phyloP scores from a whole-genome alignment of 139 green algal genomes.

The Picochlorum sp. region DNA sequence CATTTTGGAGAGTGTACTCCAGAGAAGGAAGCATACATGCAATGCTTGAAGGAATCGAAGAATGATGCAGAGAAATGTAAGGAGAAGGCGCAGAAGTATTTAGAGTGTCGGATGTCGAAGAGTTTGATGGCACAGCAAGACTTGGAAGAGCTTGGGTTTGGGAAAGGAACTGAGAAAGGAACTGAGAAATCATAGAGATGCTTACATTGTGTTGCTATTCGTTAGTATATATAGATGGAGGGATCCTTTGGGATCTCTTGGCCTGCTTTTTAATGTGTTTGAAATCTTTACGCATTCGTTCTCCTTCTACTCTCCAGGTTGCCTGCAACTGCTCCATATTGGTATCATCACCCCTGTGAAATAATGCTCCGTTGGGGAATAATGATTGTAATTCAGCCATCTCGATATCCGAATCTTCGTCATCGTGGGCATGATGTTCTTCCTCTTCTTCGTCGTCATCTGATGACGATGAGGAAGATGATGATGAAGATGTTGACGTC shows the following conservation, averaged over 20 bases:
- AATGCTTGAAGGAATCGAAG: constrained; percentile 61
- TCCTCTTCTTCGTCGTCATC: neutral
- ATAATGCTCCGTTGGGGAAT: constrained; percentile 15
- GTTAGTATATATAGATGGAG: too few relatives aligned
- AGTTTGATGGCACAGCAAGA: constrained; percentile 73
- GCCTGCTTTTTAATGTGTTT: constrained; percentile 22
- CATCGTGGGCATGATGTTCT: neutral
- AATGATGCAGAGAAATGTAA: constrained; percentile 52
- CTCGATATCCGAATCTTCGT: neutral
- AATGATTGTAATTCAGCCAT: neutral
- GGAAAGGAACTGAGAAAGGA: neutral
- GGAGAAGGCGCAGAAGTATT: constrained; percentile 65
- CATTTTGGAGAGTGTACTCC: constrained; percentile 91
- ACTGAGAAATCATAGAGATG: too few relatives aligned
- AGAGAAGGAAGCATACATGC: constrained; percentile 70
- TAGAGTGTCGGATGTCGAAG: constrained; percentile 86
- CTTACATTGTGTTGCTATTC: too few relatives aligned
- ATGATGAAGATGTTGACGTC: too few relatives aligned
- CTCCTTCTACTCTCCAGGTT: constrained; percentile 13
- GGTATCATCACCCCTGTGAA: constrained; percentile 15
- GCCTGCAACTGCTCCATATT: constrained; percentile 20
- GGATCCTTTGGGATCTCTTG: constrained; percentile 1
- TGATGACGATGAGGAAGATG: too few relatives aligned
- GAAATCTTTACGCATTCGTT: constrained; percentile 15
- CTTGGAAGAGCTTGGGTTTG: constrained; percentile 64